Evolutionary conservation across 176 grass and related monocot genomes (phyloP).

Genomic region (Avena sativa): DNA sequence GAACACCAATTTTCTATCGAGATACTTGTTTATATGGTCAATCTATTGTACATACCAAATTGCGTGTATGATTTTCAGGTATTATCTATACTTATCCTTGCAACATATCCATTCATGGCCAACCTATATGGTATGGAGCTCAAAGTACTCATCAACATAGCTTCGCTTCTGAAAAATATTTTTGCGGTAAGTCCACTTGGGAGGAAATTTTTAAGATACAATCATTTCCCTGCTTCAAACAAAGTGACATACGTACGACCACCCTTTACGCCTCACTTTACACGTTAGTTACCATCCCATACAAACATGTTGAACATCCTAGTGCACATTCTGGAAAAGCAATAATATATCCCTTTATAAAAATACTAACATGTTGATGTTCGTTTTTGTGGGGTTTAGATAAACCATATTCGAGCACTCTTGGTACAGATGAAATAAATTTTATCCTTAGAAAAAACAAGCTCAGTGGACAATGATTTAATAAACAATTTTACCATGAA

Average conservation of each 20-base stretch:
- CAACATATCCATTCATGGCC: constrained; percentile 61
- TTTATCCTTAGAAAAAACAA: neutral
- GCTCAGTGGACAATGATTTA: neutral
- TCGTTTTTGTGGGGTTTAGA: neutral
- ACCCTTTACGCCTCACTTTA: neutral
- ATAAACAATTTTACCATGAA: neutral
- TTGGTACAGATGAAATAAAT: neutral
- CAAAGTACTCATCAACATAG: constrained; percentile 57
- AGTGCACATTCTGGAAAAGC: neutral
- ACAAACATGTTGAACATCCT: neutral
- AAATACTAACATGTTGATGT: neutral
- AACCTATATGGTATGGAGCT: constrained; percentile 55
- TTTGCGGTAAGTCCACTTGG: constrained; percentile 52
- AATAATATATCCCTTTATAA: neutral
- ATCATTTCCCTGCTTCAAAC: neutral
- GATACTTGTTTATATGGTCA: neutral
- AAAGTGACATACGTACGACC: neutral
- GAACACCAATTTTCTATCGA: neutral
- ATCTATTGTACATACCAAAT: neutral
- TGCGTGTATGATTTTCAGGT: constrained; percentile 43
- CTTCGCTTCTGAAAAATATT: constrained; percentile 63
- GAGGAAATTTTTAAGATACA: neutral
- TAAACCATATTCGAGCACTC: too few species aligned
- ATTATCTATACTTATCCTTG: constrained; percentile 59
- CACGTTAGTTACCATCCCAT: neutral